These are phyloP conservation scores for barley (Hordeum vulgare) DNA, from an alignment of 176 grass and related monocot species.

Conservation along the genomic window DNA sequence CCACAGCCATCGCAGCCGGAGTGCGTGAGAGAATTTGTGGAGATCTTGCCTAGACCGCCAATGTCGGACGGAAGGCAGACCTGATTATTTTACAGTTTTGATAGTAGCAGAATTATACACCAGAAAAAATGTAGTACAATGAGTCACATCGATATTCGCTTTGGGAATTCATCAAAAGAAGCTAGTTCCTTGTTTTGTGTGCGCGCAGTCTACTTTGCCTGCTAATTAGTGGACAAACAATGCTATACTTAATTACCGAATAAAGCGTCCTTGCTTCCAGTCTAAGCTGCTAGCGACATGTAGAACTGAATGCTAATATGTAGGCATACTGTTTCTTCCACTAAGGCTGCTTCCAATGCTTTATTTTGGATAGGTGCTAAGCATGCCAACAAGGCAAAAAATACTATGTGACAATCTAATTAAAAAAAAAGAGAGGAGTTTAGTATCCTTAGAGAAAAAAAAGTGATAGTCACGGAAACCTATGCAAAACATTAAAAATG, in stretches of 20 bases:
- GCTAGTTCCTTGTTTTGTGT: slow-evolving; percentile 23
- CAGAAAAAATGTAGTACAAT: neutral
- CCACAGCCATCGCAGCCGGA: no score
- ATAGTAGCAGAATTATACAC: neutral
- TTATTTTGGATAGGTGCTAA: no score
- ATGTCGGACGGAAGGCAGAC: no score
- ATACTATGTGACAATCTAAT: no score
- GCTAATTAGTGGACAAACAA: slow-evolving; percentile 27
- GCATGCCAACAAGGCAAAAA: no score
- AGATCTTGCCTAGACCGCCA: no score
- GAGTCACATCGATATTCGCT: slow-evolving; percentile 34
- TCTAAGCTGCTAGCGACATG: neutral
- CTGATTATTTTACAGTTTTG: neutral
- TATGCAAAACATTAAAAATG: no score
- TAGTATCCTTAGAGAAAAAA: no score
- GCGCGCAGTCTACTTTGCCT: slow-evolving; percentile 31
- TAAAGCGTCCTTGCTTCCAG: slow-evolving; percentile 4
- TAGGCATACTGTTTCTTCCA: neutral
- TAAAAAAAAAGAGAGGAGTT: no score
- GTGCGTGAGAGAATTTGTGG: no score
- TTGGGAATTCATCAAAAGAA: slow-evolving; percentile 37
- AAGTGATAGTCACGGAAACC: no score
- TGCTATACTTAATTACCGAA: slow-evolving; percentile 34
- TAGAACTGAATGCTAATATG: slow-evolving; percentile 17
- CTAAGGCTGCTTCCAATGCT: no score